Evolutionary conservation across 1,284 basidiomycete species (phyloP).

Genomic region (Rhodotorula sp.): DNA sequence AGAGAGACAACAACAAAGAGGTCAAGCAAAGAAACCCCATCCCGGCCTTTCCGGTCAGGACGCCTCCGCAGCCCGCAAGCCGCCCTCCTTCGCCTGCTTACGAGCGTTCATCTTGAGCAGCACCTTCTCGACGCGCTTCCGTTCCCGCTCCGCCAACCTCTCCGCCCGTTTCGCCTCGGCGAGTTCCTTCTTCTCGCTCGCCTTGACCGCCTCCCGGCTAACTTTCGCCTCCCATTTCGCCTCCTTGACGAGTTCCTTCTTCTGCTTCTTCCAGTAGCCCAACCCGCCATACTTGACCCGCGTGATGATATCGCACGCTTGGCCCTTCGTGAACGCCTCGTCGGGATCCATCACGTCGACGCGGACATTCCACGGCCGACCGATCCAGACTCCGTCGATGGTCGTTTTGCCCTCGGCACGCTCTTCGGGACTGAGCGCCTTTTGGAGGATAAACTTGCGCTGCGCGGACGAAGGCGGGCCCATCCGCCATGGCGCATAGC

Average conservation of each 20-base stretch:
- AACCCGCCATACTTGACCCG: slow-evolving; percentile 72
- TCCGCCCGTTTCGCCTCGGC: neutral
- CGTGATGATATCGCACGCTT: slow-evolving; percentile 72
- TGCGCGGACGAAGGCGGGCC: neutral
- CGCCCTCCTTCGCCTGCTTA: neutral
- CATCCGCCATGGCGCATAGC: slow-evolving; percentile 53
- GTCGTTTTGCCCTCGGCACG: slow-evolving; percentile 46
- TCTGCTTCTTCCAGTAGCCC: slow-evolving; percentile 46
- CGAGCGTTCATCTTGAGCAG: neutral
- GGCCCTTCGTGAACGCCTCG: slow-evolving; percentile 64
- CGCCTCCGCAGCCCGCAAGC: neutral
- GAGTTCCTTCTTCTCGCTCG: neutral
- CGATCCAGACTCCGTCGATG: slow-evolving; percentile 45
- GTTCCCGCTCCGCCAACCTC: neutral
- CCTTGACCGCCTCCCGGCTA: neutral
- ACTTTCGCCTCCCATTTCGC: neutral
- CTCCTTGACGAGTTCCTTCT: slow-evolving; percentile 3
- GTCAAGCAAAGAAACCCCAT: neutral
- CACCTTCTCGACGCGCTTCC: neutral
- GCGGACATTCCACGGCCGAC: slow-evolving; percentile 4
- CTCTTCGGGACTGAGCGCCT: slow-evolving; percentile 49
- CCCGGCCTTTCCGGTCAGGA: neutral
- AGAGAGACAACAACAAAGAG: neutral
- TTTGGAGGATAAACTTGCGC: slow-evolving; percentile 43
- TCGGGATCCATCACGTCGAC: slow-evolving; percentile 17